Evolutionary conservation across 2,329 filamentous ascomycete genomes (phyloP).

Genomic region (Pseudogymnoascus sp.): DNA sequence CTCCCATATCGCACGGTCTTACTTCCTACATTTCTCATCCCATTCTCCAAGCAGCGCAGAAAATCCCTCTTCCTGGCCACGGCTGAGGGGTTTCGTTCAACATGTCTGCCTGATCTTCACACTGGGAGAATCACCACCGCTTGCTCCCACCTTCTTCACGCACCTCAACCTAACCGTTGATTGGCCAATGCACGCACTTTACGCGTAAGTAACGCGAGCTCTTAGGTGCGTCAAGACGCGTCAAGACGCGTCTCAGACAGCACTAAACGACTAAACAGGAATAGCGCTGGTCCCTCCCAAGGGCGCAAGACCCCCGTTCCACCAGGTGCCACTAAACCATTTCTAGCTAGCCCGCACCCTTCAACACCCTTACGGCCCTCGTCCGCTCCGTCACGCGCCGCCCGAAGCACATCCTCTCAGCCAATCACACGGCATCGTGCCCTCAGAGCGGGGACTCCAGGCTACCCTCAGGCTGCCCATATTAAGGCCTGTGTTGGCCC

Average conservation of each 20-base stretch:
- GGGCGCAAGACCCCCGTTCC: background rate
- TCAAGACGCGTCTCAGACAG: background rate
- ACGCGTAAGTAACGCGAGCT: background rate
- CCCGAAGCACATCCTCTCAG: background rate
- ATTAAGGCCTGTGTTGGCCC: slow-evolving; percentile 8
- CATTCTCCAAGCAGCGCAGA: no score
- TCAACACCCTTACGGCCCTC: background rate
- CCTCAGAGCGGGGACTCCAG: background rate
- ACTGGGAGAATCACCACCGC: slow-evolving; percentile 28
- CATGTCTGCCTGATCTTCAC: background rate
- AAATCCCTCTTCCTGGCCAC: no score
- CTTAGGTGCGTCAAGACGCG: background rate
- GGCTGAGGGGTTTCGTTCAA: no score
- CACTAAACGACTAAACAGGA: background rate
- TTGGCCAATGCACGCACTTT: background rate
- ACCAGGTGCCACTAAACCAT: background rate
- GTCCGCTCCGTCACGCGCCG: background rate
- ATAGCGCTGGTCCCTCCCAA: background rate
- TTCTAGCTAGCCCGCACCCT: background rate
- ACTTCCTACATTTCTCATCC: no score
- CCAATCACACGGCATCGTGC: slow-evolving; percentile 5
- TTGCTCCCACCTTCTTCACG: slow-evolving; percentile 23
- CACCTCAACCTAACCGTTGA: slow-evolving; percentile 19
- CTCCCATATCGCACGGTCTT: no score
- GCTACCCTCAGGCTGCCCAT: slow-evolving; percentile 6